Evolutionary conservation across 805 yeast genomes (phyloP), one percentile per base, ranked within the genome.

Genomic region (Cephaloascus albidus): DNA sequence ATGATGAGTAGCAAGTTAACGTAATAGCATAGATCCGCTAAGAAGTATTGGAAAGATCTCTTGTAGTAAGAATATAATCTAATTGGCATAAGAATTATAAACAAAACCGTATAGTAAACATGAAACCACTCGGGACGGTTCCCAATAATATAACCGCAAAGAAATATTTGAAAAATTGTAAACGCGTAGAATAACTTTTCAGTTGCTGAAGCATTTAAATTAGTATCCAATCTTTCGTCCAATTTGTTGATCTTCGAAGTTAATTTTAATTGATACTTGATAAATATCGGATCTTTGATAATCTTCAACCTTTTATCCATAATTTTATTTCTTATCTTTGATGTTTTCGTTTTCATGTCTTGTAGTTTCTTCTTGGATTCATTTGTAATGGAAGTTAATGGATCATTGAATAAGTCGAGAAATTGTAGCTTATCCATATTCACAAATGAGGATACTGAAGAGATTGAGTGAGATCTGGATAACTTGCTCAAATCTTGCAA

Each of bases 1-100:
- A 77, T 45, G 48, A 89, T 50, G 37, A 85, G 61, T 42, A 90
- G 60, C 10, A 76, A 49, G 53, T 90, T 93, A 35, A 85, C 97
- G 56, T 82, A 93, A 58, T 90, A 90, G 60, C 98, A 90, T 47
- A 90, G 68, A 59, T 90, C 97, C 1, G 95, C 97, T 53, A 93
- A 65, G 55, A 79, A 90, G 58, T 85, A 90, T 44, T 89, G 96
- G 61, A 72, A 86, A 6, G 85, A 75, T 38, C 68, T 72, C 57
- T 84, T 85, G 63, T 80, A 83, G 61, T 85, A 90, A 1, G 93
- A 77, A 60, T 87, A 80, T 50, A 82, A 72, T 41, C 98, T 65
- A 18, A 89, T 78, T 0, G 98, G 97, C 79, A 89, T 76, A 39
- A 90, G 63, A 1, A 84, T 44, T 2, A 61, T 51, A 40, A 81